Percentiles rank a stretch among this genome's conserved stretches.
phyloP scores from a whole-genome alignment of 192 early-diverging fungal genomes.

The Backusella parvicylindrica region DNA sequence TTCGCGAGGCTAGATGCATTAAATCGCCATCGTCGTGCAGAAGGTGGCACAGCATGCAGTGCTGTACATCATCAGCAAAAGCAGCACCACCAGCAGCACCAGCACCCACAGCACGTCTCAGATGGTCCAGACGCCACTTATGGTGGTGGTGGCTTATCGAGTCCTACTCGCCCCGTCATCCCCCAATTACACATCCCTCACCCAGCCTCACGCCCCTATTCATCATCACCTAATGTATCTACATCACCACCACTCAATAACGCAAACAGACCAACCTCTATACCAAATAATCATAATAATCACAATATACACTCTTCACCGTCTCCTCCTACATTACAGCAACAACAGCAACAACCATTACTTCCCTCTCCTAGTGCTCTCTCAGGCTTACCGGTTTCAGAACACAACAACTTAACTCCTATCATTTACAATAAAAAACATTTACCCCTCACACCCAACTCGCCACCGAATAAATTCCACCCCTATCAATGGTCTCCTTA shows the following conservation, averaged over 20 bases:
- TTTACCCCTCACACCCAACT: slow-evolving; percentile 8
- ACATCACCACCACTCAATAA: background rate
- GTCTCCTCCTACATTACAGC: background rate
- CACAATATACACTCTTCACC: background rate
- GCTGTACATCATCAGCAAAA: slow-evolving; percentile 16
- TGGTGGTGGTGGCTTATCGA: background rate
- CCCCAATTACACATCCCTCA: slow-evolving; percentile 17
- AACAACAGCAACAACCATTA: background rate
- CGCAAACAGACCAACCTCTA: background rate
- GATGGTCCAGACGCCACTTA: slow-evolving; percentile 4
- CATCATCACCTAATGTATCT: background rate
- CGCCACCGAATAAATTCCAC: background rate
- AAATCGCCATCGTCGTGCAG: slow-evolving; percentile 63
- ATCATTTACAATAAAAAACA: slow-evolving; percentile 1
- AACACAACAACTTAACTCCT: slow-evolving; percentile 6
- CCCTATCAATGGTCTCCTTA: slow-evolving; percentile 12
- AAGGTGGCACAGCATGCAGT: slow-evolving; percentile 32
- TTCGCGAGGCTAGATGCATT: slow-evolving; percentile 82
- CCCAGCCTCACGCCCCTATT: slow-evolving; percentile 7
- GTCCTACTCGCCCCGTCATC: slow-evolving; percentile 2
- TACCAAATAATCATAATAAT: background rate
- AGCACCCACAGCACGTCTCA: background rate
- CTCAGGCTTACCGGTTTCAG: slow-evolving; percentile 8
- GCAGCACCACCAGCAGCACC: slow-evolving; percentile 6
- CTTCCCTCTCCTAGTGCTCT: slow-evolving; percentile 11